Conservation (phyloP, 2,329 filamentous ascomycete species). For the Fusarium sp. region DNA sequence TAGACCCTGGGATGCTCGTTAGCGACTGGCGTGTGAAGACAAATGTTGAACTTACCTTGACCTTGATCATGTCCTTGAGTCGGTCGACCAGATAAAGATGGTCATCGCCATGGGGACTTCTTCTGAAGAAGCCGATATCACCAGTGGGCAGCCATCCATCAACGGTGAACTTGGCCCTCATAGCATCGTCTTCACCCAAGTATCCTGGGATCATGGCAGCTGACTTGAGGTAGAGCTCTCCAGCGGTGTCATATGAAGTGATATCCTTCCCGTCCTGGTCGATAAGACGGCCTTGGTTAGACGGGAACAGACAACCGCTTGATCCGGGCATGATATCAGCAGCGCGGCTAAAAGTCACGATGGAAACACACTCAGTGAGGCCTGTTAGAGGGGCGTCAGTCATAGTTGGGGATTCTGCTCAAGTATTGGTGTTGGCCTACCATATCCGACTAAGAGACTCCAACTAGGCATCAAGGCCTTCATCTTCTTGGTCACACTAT, state of each 20-base stretch:
- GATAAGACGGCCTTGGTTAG: neutral
- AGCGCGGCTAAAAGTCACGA: neutral
- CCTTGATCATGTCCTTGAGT: neutral
- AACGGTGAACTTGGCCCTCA: neutral
- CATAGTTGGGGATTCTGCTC: fast-evolving
- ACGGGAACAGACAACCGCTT: neutral
- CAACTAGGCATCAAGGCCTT: neutral
- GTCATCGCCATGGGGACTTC: neutral
- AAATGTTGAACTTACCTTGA: neutral
- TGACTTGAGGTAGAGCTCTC: neutral
- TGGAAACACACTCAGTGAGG: neutral
- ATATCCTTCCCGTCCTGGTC: neutral
- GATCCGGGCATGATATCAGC: neutral
- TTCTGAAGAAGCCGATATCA: neutral
- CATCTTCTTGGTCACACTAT: neutral
- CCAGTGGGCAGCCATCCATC: neutral
- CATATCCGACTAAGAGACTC: neutral
- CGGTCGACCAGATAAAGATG: neutral
- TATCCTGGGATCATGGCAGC: neutral
- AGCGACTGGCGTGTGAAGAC: fast-evolving
- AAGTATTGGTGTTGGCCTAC: neutral
- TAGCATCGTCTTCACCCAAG: neutral
- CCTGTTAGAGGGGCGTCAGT: neutral
- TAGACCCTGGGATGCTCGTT: neutral
- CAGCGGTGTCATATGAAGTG: neutral